Base-by-base conservation (phyloP, 2,329 filamentous ascomycete species). In the Paecilomyces fulvus region DNA sequence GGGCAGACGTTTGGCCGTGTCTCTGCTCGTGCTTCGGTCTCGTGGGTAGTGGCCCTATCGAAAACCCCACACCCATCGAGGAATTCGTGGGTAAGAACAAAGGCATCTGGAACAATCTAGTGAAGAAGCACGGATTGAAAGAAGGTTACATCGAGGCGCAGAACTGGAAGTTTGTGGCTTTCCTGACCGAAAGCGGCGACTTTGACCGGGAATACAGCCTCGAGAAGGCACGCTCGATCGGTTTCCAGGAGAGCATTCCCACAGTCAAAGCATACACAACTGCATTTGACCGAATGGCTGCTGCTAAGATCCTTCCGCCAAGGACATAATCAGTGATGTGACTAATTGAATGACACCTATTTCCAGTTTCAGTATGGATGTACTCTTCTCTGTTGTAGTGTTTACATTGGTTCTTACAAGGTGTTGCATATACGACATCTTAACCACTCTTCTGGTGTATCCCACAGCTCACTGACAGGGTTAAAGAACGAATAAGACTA, bases 1-100 rank as follows among this genome's bases (percentile, higher is more conserved):
- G 67, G 67, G 58, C 48, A 30, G 46, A 60, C 12, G 58, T 63
- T 10, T 68, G 65, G 67, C 61, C 62, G 1, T 57, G 61, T 0
- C 57, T 70, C 12, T 67, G 65, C 37, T 33, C 54, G 1, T 68
- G 65, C 43, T 70, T 70, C 59, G 65, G 63, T 0, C 59, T 70
- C 7, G 30, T 51, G 3, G 67, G 67, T 3, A 52, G 58, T 11
- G 58, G 52, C 4, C 64, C 62, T 6, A 37, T 52, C 11, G 60
- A 57, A 2, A 49, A 53, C 12, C 33, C 43, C 30, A 54, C 21
- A 30, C 51, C 55, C 1, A 52, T 60, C 25, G 51, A 58, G 25
- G 49, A 58, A 14, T 64, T 64, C 43, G 62, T 64, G 7, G 10
- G n/a, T 3, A 46, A 53, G 30, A 54, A 64, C 21, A 33, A 33